Conservation (phyloP, 164 flowering plant species). For the Hamamelis virginiana region DNA sequence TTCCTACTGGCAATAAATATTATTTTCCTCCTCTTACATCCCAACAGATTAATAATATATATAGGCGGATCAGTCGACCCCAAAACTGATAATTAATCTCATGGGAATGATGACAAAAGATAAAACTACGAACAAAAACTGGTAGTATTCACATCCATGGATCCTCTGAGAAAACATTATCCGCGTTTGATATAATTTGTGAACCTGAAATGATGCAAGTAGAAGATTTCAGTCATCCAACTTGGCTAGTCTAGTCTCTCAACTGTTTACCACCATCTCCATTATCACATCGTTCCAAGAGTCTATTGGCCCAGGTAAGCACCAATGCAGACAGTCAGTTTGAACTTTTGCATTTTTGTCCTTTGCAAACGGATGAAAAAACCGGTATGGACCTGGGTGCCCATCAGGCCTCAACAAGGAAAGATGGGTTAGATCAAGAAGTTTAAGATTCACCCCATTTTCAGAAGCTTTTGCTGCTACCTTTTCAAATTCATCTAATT, state of each 20-base stretch:
- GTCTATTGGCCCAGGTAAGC: constrained; percentile 91
- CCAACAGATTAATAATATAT: no score
- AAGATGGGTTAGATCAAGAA: constrained; percentile 59
- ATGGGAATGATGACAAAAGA: no score
- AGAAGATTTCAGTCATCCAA: background rate
- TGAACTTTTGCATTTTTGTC: constrained; percentile 45
- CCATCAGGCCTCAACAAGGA: constrained; percentile 78
- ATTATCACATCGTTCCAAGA: constrained; percentile 78
- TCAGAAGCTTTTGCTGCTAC: constrained; percentile 41
- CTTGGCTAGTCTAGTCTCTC: constrained; percentile 8
- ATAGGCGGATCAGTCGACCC: no score
- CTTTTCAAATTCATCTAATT: constrained; percentile 60
- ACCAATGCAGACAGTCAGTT: constrained; percentile 92
- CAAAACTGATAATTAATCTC: no score
- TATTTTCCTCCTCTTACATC: no score
- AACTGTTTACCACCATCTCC: constrained; percentile 50
- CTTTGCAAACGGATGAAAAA: constrained; percentile 62
- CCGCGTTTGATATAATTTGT: no score
- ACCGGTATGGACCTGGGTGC: constrained; percentile 84
- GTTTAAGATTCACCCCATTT: constrained; percentile 53
- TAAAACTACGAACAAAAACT: no score
- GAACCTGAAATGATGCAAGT: background rate
- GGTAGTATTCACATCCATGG: background rate
- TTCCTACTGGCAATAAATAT: no score
- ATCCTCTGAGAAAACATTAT: background rate